Evolutionary conservation across 306 rosid species (phyloP).

Genomic region (Cucurbita argyrosperma): DNA sequence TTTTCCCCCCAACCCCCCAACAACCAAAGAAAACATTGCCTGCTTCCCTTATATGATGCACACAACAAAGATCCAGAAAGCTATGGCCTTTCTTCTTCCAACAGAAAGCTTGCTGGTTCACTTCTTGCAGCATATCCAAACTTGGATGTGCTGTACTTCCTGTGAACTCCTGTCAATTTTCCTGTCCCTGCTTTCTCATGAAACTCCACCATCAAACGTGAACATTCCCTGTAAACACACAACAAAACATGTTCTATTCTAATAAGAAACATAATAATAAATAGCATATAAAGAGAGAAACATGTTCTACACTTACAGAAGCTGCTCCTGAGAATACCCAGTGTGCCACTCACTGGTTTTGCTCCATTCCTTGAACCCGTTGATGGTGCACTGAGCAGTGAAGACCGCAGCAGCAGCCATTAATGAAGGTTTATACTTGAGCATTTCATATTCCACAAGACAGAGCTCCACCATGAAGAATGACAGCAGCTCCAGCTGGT

Average conservation of each 20-base stretch:
- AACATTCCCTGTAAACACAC: constrained; percentile 40
- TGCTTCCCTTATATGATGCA: background rate
- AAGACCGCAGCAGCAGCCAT: constrained; percentile 76
- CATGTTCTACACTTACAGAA: too few relatives aligned
- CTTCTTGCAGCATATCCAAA: constrained; percentile 54
- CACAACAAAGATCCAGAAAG: background rate
- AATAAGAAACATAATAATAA: background rate
- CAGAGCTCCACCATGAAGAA: constrained; percentile 75
- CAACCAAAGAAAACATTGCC: background rate
- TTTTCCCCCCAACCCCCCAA: background rate
- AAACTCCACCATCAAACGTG: constrained; percentile 56
- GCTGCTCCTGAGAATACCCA: constrained; percentile 47
- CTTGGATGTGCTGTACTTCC: constrained; percentile 52
- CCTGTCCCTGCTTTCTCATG: constrained; percentile 55
- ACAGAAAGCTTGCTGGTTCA: constrained; percentile 38
- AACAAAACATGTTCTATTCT: background rate
- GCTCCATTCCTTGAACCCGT: constrained; percentile 56
- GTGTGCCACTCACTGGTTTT: constrained; percentile 61
- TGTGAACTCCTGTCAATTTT: constrained; percentile 26
- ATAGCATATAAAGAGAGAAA: background rate
- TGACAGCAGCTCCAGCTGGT: constrained; percentile 58
- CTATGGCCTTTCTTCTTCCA: background rate
- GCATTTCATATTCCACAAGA: constrained; percentile 64
- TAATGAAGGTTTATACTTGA: constrained; percentile 54
- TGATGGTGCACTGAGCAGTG: constrained; percentile 52